Base-by-base conservation (phyloP, 2,329 filamentous ascomycete genomes). In the Fusarium decemcellulare region DNA sequence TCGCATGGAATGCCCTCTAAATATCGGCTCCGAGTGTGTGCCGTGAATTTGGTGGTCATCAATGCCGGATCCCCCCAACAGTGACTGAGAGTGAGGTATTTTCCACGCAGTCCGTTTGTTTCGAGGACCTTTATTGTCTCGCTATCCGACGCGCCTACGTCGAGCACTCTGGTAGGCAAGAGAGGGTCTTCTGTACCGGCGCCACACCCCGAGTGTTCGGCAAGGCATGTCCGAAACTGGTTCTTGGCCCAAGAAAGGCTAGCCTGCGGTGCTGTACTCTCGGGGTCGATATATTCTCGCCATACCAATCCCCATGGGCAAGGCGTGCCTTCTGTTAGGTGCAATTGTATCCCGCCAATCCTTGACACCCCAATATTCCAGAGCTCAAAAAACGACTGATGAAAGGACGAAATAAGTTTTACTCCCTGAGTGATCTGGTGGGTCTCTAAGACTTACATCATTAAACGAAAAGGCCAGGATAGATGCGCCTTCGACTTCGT, bases 11-110 rank as follows among this genome's bases (percentile, higher is more conserved):
- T 52, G 0, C 8, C 18, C 14, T 15, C 2, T 8, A 15, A 34
- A 29, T 39, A 39, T 27, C 16, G 8, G 6, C 27, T 9, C 23
- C 14, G 14, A 27, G 34, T 39, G 34, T 52, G 15, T 39, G 6
- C 48, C 4, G 48, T 52, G 48, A 52, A 34, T 29, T 52, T 52
- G 15, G 48, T 39, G 5, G 48, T n/a, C 48, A 52, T 52, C 18
- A 3, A 39, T 29, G 14, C 6, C 8, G 10, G 34, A 5, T 52
- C 3, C n/a, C 48, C 48, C 34, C 48, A 52, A 18, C 48, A 16
- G 34, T 52, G 48, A 29, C 48, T 52, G 12, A 52, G 34, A 0
- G 48, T 29, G 1, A 52, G 7, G 4, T 52, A 52, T 2, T 39
- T 30, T 12, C 2, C 48, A 6, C 34, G 48, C 4, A 37, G 5